Evolutionary conservation across 257 asterid genomes (phyloP).

Genomic region (Lithospermum erythrorhizon): DNA sequence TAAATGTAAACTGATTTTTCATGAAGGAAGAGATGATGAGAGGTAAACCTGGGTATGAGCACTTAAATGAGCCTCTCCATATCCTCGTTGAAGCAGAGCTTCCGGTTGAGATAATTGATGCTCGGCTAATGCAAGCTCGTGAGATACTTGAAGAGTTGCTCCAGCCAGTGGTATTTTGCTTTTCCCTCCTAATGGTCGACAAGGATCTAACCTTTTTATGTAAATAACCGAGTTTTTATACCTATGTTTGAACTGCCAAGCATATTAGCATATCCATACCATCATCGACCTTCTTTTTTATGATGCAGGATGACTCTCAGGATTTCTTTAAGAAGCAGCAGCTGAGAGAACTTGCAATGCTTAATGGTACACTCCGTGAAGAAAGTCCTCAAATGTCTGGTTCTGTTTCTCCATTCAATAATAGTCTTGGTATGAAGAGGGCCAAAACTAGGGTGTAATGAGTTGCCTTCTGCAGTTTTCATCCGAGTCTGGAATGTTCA

Average conservation of each 20-base stretch:
- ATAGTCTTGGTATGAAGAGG: conserved; percentile 78
- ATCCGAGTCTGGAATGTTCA: conserved; percentile 6
- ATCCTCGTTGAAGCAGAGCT: conserved; percentile 70
- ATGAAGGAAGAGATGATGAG: conserved; percentile 86
- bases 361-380: conserved; percentile 72
- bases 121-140: conserved; percentile 71
- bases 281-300: neutral
- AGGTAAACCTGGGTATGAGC: conserved; percentile 85
- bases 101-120: conserved; percentile 77
- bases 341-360: conserved; percentile 67
- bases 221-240: neutral
- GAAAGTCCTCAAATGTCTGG: conserved; percentile 81
- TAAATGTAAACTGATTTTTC: conserved; percentile 2
- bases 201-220: neutral
- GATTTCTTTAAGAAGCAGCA: conserved; percentile 74
- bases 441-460: conserved; percentile 68
- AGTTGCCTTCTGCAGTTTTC: conserved; percentile 7
- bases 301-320: conserved; percentile 62
- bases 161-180: conserved; percentile 47
- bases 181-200: neutral
- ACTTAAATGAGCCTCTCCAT: conserved; percentile 78
- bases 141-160: conserved; percentile 74
- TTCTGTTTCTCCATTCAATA: conserved; percentile 68
- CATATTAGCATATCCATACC: neutral
- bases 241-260: neutral